These are phyloP conservation scores for Lithocarpus polystachyus DNA, from an alignment of 306 rosid genomes.

Conservation along the genomic window DNA sequence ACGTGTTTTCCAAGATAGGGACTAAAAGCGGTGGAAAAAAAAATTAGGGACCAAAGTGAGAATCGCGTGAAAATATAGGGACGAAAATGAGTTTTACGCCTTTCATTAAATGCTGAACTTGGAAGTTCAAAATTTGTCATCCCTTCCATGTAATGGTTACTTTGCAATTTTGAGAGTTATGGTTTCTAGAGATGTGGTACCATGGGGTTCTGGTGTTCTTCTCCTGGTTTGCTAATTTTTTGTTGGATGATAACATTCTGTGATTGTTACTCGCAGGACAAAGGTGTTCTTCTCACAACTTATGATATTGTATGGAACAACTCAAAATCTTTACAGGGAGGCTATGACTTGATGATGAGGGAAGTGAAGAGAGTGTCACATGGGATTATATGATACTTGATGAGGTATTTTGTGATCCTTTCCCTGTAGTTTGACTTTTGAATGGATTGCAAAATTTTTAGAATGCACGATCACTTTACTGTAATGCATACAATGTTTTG, in stretches of 20 bases:
- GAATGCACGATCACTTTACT: neutral
- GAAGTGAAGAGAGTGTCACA: constrained; percentile 45
- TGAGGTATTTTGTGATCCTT: constrained; percentile 50
- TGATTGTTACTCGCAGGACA: constrained; percentile 43
- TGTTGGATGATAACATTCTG: constrained; percentile 6
- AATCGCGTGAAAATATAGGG: no score
- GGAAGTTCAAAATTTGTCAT: no score
- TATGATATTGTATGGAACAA: constrained; percentile 89
- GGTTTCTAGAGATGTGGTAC: no score
- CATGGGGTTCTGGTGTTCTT: neutral
- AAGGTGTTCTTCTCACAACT: constrained; percentile 89
- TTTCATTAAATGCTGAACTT: no score
- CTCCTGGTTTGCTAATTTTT: neutral
- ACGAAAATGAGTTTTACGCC: no score
- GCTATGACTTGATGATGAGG: constrained; percentile 43
- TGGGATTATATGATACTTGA: constrained; percentile 99
- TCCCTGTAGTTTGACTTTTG: neutral
- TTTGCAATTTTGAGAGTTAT: no score
- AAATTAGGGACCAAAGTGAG: no score
- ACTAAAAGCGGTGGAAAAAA: no score
- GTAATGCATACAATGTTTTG: neutral
- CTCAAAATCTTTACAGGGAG: constrained; percentile 62
- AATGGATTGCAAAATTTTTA: neutral
- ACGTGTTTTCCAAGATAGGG: no score
- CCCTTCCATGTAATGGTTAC: no score